phyloP scores from a whole-genome alignment of 495 filamentous ascomycete species.

The Penicillium fimorum region DNA sequence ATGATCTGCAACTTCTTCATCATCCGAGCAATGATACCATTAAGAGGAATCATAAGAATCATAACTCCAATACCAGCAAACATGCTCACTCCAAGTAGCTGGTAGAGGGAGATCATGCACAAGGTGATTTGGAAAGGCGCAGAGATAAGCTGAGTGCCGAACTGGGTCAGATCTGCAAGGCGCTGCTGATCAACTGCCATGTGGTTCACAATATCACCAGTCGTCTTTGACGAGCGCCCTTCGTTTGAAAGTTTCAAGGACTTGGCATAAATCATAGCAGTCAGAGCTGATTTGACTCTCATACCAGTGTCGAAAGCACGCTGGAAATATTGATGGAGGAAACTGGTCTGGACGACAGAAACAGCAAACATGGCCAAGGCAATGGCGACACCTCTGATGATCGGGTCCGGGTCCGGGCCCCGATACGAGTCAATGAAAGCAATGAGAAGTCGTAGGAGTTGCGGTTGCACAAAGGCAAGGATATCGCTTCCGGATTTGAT shows the following conservation, averaged over 20 bases:
- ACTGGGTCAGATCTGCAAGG: constrained; percentile 92
- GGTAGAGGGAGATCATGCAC: constrained; percentile 94
- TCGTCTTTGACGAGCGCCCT: constrained; percentile 84
- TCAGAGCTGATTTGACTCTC: constrained; percentile 88
- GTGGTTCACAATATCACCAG: constrained; percentile 97
- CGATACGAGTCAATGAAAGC: constrained; percentile 80
- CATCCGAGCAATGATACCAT: constrained; percentile 85
- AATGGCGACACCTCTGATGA: constrained; percentile 82
- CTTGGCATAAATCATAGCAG: constrained; percentile 89
- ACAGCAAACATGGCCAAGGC: constrained; percentile 89
- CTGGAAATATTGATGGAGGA: constrained; percentile 94
- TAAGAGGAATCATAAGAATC: constrained; percentile 96
- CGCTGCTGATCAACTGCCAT: constrained; percentile 98
- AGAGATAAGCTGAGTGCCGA: constrained; percentile 90
- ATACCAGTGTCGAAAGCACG: constrained; percentile 92
- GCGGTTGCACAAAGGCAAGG: constrained; percentile 86
- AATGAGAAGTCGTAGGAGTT: constrained; percentile 83
- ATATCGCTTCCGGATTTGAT: constrained; percentile 86
- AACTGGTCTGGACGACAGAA: constrained; percentile 77
- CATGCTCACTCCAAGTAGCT: constrained; percentile 90
- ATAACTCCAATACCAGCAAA: constrained; percentile 95
- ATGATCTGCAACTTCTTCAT: constrained; percentile 94
- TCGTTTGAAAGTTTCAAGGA: constrained; percentile 88
- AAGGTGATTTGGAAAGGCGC: constrained; percentile 95
- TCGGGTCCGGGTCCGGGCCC: constrained; percentile 63